These are phyloP conservation scores for Aspergillus clavatus DNA, from an alignment of 2,329 filamentous ascomycete genomes.

Conservation along the genomic window DNA sequence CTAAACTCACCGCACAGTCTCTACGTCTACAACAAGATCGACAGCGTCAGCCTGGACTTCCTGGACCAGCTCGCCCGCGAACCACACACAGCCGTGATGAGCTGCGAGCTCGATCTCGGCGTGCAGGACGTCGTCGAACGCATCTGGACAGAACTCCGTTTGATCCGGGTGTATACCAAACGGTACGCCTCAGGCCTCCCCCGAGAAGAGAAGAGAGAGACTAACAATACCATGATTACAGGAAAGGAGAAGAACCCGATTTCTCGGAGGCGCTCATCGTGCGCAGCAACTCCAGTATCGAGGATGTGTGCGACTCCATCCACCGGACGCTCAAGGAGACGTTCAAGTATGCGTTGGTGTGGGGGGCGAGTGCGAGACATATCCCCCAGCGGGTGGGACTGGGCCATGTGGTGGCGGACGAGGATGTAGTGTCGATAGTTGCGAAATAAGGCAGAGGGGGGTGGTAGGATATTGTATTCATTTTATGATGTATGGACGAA, in stretches of 20 bases:
- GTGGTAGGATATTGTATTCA: background rate
- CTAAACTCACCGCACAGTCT: conserved; percentile 47
- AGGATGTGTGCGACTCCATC: conserved; percentile 95
- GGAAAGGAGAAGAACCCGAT: conserved; percentile 84
- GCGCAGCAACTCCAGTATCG: conserved; percentile 77
- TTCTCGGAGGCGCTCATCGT: conserved; percentile 93
- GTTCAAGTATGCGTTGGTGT: conserved; percentile 97
- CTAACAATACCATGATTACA: conserved; percentile 25
- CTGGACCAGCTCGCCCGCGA: conserved; percentile 88
- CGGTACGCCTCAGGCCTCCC: conserved; percentile 32
- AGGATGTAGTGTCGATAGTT: conserved; percentile 65
- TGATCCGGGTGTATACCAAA: conserved; percentile 96
- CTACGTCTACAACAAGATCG: conserved; percentile 99
- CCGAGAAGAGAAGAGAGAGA: too few species aligned
- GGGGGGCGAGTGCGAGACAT: conserved; percentile 94
- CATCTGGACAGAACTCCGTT: conserved; percentile 85
- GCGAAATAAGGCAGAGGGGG: conserved; percentile 41
- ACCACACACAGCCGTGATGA: conserved; percentile 93
- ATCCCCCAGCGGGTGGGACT: conserved; percentile 89
- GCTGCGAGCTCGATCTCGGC: conserved; percentile 89
- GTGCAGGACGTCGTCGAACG: conserved; percentile 90
- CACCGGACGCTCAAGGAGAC: conserved; percentile 94
- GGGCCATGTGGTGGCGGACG: conserved; percentile 68
- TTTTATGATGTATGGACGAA: background rate
- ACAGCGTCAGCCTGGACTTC: conserved; percentile 88